Percentiles rank a stretch among this genome's conserved stretches.
phyloP scores from a whole-genome alignment of 2,329 filamentous ascomycete genomes.

The Raffaelea albimanens region DNA sequence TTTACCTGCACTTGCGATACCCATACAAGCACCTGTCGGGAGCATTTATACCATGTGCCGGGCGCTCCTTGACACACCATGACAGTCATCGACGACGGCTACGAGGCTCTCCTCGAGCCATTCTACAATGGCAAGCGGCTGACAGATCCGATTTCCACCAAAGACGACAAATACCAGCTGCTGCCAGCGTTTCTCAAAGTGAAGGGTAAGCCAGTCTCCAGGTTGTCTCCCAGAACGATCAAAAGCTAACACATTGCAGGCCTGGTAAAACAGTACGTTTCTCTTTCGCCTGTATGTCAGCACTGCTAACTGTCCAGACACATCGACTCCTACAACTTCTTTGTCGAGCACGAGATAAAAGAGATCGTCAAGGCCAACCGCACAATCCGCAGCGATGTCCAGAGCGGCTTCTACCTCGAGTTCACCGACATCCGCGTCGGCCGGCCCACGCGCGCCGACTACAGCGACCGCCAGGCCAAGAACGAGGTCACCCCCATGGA shows the following conservation, averaged over 20 bases:
- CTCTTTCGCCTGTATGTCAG: not conserved
- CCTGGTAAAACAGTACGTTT: slow-evolving; percentile 71
- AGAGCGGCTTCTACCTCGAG: slow-evolving; percentile 87
- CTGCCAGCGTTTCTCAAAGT: slow-evolving; percentile 96
- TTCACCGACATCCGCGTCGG: slow-evolving; percentile 87
- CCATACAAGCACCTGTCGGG: no score
- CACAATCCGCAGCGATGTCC: slow-evolving; percentile 81
- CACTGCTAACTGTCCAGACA: slow-evolving; percentile 39
- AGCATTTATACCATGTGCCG: not conserved
- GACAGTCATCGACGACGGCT: slow-evolving; percentile 50
- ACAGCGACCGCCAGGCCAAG: slow-evolving; percentile 59
- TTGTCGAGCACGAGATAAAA: slow-evolving; percentile 92
- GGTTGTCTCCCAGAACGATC: not conserved
- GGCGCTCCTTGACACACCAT: slow-evolving; percentile 22
- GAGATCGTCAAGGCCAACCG: slow-evolving; percentile 91
- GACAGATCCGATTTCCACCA: slow-evolving; percentile 54
- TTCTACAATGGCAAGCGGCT: slow-evolving; percentile 61
- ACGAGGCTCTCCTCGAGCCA: slow-evolving; percentile 56
- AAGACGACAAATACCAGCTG: slow-evolving; percentile 90
- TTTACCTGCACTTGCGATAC: no score
- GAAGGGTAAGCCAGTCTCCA: slow-evolving; percentile 50
- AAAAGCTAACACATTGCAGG: slow-evolving; percentile 26
- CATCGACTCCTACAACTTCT: slow-evolving; percentile 98
- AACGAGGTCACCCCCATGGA: slow-evolving; percentile 87
- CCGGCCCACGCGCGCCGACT: slow-evolving; percentile 68